Base-by-base conservation (phyloP, 1,139 yeast species). In the Kodamaea plutei region DNA sequence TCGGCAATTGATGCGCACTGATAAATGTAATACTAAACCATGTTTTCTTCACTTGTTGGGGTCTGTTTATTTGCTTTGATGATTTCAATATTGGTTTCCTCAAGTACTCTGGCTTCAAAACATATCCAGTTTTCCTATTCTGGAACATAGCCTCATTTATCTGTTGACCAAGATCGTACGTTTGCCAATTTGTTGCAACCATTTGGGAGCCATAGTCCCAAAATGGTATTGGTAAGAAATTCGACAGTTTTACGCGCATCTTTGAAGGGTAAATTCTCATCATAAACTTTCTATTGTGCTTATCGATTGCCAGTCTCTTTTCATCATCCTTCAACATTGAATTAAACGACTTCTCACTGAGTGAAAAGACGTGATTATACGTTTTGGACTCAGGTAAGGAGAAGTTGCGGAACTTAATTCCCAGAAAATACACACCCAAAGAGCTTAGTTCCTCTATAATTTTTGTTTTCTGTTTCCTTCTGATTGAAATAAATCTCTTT, bases 121-220 rank as follows among this genome's bases (percentile, higher is more conserved):
- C 77, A 51, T 84, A 93, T 0, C 98, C 98, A 15, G 29, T 28
- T 1, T 72, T 63, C 20, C 65, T 69, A 13, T 69, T 62, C 1
- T 73, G 72, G 54, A 91, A 91, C 67, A 89, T 63, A 0, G 96
- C 85, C 44, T 84, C 84, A 52, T 88, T 89, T n/a, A 91, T 50
- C 48, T 87, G 95, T 52, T 88, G 91, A 0, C 96, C 96, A 14
- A 77, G 41, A 50, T 91, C 98, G 52, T 77, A 82, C 0, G 95
- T 83, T 56, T 91, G 98, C 97, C 97, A 93, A 50, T 91, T 91
- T 2, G 95, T 79, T 0, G 98, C 97, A 3, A 85, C 97, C 88
- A 93, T 76, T 50, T 91, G 98, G 4, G 73, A 81, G 0, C 99
- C 99, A 31, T 73, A 65, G 28, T 68, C 66, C 98, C 99, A 91